Evolutionary conservation across 1,284 basidiomycete genomes (phyloP).

Genomic region (Ustilago trichophora): DNA sequence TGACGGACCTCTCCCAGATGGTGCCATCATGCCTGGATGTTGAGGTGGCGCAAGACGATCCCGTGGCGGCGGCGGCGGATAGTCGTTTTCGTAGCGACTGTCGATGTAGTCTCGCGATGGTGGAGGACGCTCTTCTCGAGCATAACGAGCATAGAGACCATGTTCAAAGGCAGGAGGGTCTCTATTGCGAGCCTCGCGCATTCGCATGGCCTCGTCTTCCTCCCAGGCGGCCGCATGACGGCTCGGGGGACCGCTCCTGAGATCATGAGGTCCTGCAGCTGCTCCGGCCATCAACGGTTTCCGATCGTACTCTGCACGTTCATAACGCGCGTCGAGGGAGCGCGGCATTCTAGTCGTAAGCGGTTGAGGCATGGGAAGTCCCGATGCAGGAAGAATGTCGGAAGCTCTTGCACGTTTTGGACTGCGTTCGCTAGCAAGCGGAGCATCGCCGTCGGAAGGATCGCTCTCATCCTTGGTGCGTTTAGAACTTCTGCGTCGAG

Average conservation of each 20-base stretch:
- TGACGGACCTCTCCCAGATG: neutral
- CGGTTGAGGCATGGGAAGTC: slow-evolving; percentile 18
- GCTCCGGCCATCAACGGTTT: too few species aligned
- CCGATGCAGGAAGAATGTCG: slow-evolving; percentile 17
- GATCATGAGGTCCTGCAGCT: too few species aligned
- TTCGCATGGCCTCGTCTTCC: slow-evolving; percentile 17
- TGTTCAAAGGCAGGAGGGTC: slow-evolving; percentile 15
- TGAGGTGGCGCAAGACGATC: slow-evolving; percentile 2
- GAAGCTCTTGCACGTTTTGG: slow-evolving; percentile 35
- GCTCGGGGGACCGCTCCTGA: neutral
- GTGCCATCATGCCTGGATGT: slow-evolving; percentile 6
- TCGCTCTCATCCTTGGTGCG: slow-evolving; percentile 44
- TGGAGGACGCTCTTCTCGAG: slow-evolving; percentile 6
- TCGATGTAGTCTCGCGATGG: slow-evolving; percentile 8
- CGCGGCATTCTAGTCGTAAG: slow-evolving; percentile 10
- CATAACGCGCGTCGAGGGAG: slow-evolving; percentile 17
- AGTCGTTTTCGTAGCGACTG: slow-evolving; percentile 9
- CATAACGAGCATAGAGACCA: slow-evolving; percentile 6
- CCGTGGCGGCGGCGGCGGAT: slow-evolving; percentile 7
- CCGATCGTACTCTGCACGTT: slow-evolving; percentile 18
- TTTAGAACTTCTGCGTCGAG: slow-evolving; percentile 37
- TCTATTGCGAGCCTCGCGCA: slow-evolving; percentile 8
- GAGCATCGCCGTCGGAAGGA: slow-evolving; percentile 25
- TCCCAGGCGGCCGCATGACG: slow-evolving; percentile 8
- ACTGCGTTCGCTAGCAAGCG: slow-evolving; percentile 14